phyloP scores from a whole-genome alignment of 305 asterid species.

The Rubia peregrina region DNA sequence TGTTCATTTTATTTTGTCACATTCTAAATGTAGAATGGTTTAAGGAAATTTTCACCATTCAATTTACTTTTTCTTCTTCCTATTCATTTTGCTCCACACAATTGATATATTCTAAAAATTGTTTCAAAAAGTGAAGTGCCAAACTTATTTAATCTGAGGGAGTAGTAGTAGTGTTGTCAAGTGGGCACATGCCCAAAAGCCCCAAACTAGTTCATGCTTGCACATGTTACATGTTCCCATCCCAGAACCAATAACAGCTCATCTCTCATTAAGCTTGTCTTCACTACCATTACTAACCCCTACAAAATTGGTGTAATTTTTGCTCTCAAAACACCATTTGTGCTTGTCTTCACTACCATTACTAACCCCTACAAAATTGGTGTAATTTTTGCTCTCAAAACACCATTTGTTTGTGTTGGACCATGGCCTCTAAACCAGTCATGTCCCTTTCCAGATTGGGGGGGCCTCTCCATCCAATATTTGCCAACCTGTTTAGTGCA shows the following conservation, averaged over 20 bases:
- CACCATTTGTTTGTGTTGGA: background rate
- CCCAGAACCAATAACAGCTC: conserved; percentile 54
- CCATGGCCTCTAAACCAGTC: conserved; percentile 22
- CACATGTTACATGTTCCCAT: conserved; percentile 73
- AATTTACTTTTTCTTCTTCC: too few relatives aligned
- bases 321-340: background rate
- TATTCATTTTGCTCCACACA: too few relatives aligned
- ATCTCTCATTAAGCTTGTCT: conserved; percentile 32
- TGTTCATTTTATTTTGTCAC: too few relatives aligned
- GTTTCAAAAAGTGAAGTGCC: too few relatives aligned
- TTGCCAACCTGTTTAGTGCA: conserved; percentile 19
- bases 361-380: conserved; percentile 24
- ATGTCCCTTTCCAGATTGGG: conserved; percentile 33
- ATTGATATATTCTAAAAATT: too few relatives aligned
- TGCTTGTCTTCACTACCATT: conserved; percentile 38
- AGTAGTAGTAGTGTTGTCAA: conserved; percentile 19
- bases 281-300: conserved; percentile 34
- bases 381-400: background rate
- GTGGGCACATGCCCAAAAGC: conserved; percentile 52
- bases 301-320: conserved; percentile 1
- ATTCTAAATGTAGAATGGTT: too few relatives aligned
- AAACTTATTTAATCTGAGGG: too few relatives aligned
- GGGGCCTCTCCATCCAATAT: conserved; percentile 14
- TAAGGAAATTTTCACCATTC: too few relatives aligned
- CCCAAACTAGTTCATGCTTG: conserved; percentile 32